phyloP scores from a whole-genome alignment of 148 eudicot genomes.

The Rheum nobile region DNA sequence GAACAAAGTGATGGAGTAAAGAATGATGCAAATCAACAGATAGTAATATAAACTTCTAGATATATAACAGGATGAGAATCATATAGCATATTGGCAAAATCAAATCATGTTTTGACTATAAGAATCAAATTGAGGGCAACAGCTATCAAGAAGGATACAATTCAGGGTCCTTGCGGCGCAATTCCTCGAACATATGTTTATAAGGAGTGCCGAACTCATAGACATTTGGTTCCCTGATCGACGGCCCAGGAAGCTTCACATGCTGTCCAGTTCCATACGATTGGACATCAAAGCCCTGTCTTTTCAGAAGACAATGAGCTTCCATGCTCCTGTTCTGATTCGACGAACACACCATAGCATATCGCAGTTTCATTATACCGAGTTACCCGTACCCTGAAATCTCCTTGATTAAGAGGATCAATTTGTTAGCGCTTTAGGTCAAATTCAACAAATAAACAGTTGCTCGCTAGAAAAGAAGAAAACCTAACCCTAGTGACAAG shows the following conservation, averaged over 20 bases:
- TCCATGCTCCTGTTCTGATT: slow-evolving; percentile 98
- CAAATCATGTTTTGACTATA: not conserved
- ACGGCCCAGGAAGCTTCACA: slow-evolving; percentile 95
- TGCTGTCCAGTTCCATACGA: slow-evolving; percentile 89
- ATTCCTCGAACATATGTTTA: slow-evolving; percentile 86
- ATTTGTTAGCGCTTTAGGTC: not conserved
- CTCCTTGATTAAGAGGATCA: not conserved
- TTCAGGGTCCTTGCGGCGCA: slow-evolving; percentile 85
- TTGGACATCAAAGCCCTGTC: slow-evolving; percentile 71
- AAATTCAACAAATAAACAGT: not conserved
- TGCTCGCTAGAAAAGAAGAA: not conserved
- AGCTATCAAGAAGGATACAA: slow-evolving; percentile 37
- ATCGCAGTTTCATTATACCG: slow-evolving; percentile 34
- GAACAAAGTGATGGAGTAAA: not conserved
- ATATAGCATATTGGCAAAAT: not conserved
- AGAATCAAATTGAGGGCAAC: not conserved
- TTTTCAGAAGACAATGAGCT: slow-evolving; percentile 61
- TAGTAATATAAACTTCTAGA: not conserved
- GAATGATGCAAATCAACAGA: not conserved
- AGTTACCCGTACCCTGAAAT: not conserved
- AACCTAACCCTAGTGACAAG: not conserved
- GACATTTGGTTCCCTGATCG: slow-evolving; percentile 78
- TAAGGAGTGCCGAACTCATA: slow-evolving; percentile 95
- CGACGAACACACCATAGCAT: slow-evolving; percentile 96
- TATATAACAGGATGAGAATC: not conserved